These are phyloP conservation scores for Metrosideros polymorpha DNA, from an alignment of 441 rosid genomes.

Conservation along the genomic window DNA sequence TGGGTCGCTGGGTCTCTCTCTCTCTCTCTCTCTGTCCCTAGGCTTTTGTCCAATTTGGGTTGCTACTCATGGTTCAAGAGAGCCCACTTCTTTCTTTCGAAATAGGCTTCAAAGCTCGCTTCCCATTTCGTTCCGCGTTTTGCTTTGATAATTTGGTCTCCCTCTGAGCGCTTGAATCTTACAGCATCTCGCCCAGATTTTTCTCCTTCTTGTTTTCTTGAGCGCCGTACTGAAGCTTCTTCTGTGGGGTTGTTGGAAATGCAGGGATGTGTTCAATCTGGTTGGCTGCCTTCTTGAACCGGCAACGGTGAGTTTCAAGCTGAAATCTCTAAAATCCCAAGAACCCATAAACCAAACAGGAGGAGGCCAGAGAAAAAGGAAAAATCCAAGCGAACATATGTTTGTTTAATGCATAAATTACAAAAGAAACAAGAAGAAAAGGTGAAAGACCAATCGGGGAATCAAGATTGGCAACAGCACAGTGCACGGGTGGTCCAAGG, in stretches of 20 bases:
- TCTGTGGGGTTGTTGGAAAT: not conserved
- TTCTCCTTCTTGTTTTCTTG: not conserved
- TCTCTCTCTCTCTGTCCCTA: not conserved
- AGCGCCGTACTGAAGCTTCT: not conserved
- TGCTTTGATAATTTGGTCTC: not conserved
- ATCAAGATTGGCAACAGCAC: not conserved
- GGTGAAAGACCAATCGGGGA: fast-evolving
- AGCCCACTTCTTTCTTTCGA: not conserved
- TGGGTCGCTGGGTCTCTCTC: conserved; percentile 74
- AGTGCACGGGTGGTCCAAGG: conserved; percentile 1
- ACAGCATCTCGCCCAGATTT: not conserved
- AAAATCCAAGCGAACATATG: not conserved
- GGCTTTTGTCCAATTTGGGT: not conserved
- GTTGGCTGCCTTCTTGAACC: conserved; percentile 84
- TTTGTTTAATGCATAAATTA: not conserved
- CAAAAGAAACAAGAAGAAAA: not conserved
- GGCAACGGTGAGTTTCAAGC: conserved; percentile 59
- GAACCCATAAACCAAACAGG: not conserved
- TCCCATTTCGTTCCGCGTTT: not conserved
- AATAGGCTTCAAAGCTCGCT: not conserved
- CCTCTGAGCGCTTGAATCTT: not conserved
- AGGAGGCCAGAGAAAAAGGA: not conserved
- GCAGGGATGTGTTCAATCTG: conserved; percentile 80
- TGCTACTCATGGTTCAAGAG: not conserved
- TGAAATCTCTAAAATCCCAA: not conserved